phyloP scores from a whole-genome alignment of 2,329 filamentous ascomycete genomes.

The Colletotrichum salicis region DNA sequence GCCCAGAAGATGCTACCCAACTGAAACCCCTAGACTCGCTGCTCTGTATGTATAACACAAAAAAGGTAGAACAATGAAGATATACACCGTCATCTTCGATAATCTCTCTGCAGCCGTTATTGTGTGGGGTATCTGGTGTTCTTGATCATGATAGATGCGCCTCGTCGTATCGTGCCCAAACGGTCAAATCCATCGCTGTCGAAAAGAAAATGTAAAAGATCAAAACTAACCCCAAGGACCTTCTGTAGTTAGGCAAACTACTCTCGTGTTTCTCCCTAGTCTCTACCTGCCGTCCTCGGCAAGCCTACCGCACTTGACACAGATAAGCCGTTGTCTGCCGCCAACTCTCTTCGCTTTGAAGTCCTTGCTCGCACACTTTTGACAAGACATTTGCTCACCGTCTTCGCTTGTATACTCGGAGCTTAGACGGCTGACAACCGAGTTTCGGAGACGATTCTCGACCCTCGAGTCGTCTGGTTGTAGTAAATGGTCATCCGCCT shows the following conservation, averaged over 20 bases:
- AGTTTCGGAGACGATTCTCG: constrained; percentile 48
- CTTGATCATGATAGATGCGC: constrained; percentile 30
- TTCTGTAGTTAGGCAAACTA: not conserved
- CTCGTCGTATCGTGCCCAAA: constrained; percentile 16
- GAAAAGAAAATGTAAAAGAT: constrained; percentile 4
- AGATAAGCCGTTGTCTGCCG: constrained; percentile 68
- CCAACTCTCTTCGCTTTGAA: constrained; percentile 70
- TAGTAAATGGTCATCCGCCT: constrained; percentile 31
- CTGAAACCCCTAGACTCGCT: not conserved
- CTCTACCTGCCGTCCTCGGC: constrained; percentile 32
- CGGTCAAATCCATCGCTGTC: constrained; percentile 25
- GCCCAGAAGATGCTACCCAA: not conserved
- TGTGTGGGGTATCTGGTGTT: constrained; percentile 25
- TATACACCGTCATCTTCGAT: constrained; percentile 3
- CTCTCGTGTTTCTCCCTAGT: not conserved
- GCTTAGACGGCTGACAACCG: constrained; percentile 65
- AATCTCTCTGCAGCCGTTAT: constrained; percentile 14
- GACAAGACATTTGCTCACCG: constrained; percentile 62
- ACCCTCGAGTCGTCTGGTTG: constrained; percentile 33
- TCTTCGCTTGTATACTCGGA: constrained; percentile 55
- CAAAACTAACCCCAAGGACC: not conserved
- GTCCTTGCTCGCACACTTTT: constrained; percentile 67
- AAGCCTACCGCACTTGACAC: constrained; percentile 62
- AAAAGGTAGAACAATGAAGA: not conserved
- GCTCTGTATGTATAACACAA: not conserved